Base-by-base conservation (phyloP, 2,329 filamentous ascomycete genomes). In the Monosporascus sp. region DNA sequence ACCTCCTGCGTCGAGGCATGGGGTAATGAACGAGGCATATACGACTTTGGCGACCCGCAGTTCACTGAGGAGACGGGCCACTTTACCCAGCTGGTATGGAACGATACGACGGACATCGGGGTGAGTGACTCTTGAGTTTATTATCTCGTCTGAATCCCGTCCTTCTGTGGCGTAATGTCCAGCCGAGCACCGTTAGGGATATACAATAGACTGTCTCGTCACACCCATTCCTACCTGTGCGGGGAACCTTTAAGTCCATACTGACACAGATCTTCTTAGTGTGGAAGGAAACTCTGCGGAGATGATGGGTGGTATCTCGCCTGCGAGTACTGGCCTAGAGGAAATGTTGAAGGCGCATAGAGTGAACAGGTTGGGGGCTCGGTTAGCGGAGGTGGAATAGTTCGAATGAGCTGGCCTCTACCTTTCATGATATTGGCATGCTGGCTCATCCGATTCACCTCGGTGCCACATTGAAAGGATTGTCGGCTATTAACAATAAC, bases 71-170 rank as follows among this genome's bases (percentile, higher is more conserved):
- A 71, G 37, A 88, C 86, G 19, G 87, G 86, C 0, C 86, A 89
- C 65, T 90, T 90, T 61, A 87, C 86, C 1, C 86, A 89, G 72
- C 68, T 90, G 7, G 86, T 90, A 6, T 90, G 87, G 87, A 82
- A 79, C 67, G 68, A 73, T 24, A 88, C 84, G 1, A 82, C 72
- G 7, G 72, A 74, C 37, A 78, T 87, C 1, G 84, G 85, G 41
- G 41, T 44, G 41, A 44, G 41, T 44, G 3, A 31, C 27, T 11
- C 27, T 31, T 31, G 27, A 11, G 27, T 31, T 11, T 9, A 9
- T 31, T 31, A 31, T 27, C 26, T 27, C 26, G 8, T 11, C 27
- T 11, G 9, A 31, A 11, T 11, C 7, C 27, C 3, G 6, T 9
- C 9, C 2, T 31, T 31, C 27, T 31, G 3, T 11, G 27, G 27